Percentiles rank a stretch among this genome's conserved stretches.
Evolutionary conservation across 2,329 filamentous ascomycete genomes (phyloP).

Genomic region (Huntiella savannae): DNA sequence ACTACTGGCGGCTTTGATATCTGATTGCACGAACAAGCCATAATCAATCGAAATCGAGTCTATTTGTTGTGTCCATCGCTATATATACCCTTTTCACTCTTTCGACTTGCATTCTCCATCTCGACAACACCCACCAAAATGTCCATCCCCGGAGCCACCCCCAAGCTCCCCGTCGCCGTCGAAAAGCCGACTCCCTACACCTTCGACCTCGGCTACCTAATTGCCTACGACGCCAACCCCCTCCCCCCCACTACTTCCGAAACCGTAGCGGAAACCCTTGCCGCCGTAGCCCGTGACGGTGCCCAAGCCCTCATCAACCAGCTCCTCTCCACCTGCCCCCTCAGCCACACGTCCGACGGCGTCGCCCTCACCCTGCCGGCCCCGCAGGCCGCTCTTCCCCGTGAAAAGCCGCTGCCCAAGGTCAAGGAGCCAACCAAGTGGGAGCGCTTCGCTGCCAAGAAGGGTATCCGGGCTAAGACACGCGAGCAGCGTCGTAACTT

Average conservation of each 20-base stretch:
- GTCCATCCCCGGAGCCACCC: slow-evolving; percentile 21
- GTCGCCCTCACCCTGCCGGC: slow-evolving; percentile 65
- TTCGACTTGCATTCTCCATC: neutral
- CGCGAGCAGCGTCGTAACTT: slow-evolving; percentile 56
- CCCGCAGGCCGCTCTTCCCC: slow-evolving; percentile 52
- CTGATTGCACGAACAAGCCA: neutral
- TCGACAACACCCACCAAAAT: slow-evolving; percentile 14
- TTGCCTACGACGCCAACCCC: slow-evolving; percentile 76
- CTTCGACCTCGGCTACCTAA: slow-evolving; percentile 78
- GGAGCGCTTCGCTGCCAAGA: slow-evolving; percentile 91
- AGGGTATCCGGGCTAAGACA: slow-evolving; percentile 83
- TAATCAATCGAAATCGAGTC: neutral
- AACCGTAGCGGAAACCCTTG: slow-evolving; percentile 32
- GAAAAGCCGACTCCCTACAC: slow-evolving; percentile 77
- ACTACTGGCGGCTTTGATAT: neutral
- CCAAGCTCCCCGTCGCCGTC: slow-evolving; percentile 44
- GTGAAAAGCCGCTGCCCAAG: slow-evolving; percentile 78
- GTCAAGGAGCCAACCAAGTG: slow-evolving; percentile 77
- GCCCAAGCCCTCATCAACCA: slow-evolving; percentile 89
- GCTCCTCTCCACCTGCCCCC: slow-evolving; percentile 71
- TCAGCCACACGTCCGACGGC: slow-evolving; percentile 47
- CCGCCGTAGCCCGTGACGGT: slow-evolving; percentile 63
- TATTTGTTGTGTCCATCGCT: too few relatives aligned
- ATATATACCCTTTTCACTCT: neutral
- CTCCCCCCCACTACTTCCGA: slow-evolving; percentile 41